Evolutionary conservation across 805 yeast species (phyloP).

Genomic region (Middelhovenomyces tepae): DNA sequence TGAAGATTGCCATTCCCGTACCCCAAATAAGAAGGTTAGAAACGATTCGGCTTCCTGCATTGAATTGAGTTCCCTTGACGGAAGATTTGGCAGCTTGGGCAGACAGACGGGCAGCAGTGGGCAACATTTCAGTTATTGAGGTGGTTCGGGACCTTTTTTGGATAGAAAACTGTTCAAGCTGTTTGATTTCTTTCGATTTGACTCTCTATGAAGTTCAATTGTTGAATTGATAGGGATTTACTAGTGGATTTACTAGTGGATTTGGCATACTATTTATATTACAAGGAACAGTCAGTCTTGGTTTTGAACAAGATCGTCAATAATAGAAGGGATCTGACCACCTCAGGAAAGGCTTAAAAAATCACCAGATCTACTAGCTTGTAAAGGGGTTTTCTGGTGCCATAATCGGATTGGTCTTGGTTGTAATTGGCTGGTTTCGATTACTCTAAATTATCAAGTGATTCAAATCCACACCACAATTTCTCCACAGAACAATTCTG

Average conservation of each 20-base stretch:
- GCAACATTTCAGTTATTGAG: constrained; percentile 1
- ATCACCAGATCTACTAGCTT: no score
- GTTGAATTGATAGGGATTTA: background rate
- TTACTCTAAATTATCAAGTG: no score
- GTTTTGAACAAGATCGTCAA: no score
- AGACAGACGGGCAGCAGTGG: constrained; percentile 1
- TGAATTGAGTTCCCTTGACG: background rate
- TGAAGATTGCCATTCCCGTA: constrained; percentile 2
- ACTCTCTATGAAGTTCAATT: background rate
- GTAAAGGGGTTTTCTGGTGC: no score
- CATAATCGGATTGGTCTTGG: no score
- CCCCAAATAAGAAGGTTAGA: constrained; percentile 8
- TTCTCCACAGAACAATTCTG: no score
- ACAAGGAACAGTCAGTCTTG: constrained; percentile 4
- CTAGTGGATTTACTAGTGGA: constrained; percentile 3
- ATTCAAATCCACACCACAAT: no score
- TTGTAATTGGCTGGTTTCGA: no score
- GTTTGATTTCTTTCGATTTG: background rate
- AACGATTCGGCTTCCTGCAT: constrained; percentile 4
- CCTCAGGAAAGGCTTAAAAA: no score
- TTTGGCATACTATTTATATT: constrained; percentile 6
- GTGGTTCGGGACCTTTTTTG: no score
- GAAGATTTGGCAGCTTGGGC: background rate
- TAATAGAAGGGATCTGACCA: no score
- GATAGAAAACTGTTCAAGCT: no score